These are phyloP conservation scores for Endotrypanum monterogeii DNA, from an alignment of 208 protist species.

Conservation along the genomic window DNA sequence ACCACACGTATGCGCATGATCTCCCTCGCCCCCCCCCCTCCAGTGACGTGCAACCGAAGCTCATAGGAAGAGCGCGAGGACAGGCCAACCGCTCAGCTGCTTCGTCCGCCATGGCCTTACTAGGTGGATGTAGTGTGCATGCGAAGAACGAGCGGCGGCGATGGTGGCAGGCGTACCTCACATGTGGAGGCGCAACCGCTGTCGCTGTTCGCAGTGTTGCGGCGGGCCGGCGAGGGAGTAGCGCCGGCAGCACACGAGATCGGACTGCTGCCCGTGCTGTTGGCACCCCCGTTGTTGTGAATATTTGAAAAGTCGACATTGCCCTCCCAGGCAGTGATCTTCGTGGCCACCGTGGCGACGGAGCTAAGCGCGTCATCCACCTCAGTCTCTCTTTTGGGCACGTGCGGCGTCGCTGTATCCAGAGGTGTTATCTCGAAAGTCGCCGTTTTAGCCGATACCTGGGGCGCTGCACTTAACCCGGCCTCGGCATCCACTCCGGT, in stretches of 20 bases:
- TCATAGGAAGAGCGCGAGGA: neutral
- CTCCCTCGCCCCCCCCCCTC: neutral
- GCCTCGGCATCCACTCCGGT: conserved; percentile 26
- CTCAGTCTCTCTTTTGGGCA: neutral
- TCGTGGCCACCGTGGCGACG: conserved; percentile 2
- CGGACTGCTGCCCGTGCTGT: conserved; percentile 18
- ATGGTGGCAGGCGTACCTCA: conserved; percentile 55
- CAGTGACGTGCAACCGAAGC: too few species aligned
- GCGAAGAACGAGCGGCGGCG: conserved; percentile 61
- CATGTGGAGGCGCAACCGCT: conserved; percentile 10
- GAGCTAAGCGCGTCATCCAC: neutral
- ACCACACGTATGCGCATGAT: neutral
- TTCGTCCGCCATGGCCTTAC: neutral
- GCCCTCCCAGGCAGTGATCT: conserved; percentile 21
- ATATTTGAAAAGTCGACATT: conserved; percentile 6
- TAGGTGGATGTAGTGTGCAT: conserved; percentile 22
- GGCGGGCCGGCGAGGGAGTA: conserved; percentile 47
- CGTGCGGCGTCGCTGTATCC: neutral
- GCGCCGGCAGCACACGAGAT: conserved; percentile 24
- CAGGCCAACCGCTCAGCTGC: too few species aligned
- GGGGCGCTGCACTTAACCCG: neutral
- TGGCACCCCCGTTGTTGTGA: neutral
- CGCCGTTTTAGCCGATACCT: neutral
- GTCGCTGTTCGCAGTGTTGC: conserved; percentile 14
- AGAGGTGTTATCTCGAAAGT: neutral